Evolutionary conservation across 2,329 filamentous ascomycete species (phyloP), one percentile per base, ranked within the genome.

Genomic region (Exserohilum turcica): DNA sequence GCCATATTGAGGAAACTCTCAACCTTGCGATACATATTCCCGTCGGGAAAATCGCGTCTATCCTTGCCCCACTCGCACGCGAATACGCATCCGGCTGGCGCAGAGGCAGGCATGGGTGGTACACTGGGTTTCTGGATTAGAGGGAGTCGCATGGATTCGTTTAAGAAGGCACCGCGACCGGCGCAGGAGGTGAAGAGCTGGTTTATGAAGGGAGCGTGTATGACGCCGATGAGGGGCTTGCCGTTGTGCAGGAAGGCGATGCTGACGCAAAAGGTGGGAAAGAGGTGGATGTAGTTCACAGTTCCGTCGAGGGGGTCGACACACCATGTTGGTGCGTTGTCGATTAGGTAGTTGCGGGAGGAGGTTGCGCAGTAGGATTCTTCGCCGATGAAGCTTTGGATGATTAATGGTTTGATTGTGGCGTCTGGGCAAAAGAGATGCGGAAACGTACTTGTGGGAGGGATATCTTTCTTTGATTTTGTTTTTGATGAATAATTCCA

Each of bases 41-140:
- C 86, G 31, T 85, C 86, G 0, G 81, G 80, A 0, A 68, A 73
- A 68, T 91, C 89, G 51, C 84, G 79, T 15, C 89, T 79, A 64
- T 92, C 89, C 71, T 92, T 92, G 0, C 89, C 89, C 89, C 89
- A 92, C 68, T 92, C 89, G 64, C 88, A 91, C 0, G 84, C 83
- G 64, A 92, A 89, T 8, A 90, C 80, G 63, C 89, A 92, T 1
- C 84, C 85, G 36, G 81, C 83, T 0, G 88, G 89, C 0, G 89
- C 88, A 19, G 81, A 79, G 13, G 74, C 70, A 0, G 88, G 87
- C 72, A 91, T 76, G 0, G 87, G 82, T 2, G 86, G 84, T 21
- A 86, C 78, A 13, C 19, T 0, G 86, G 86, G 46, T 82, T 82
- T 32, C 79, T 44, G 80, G 13, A 89, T 74, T 3, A 91, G 77